phyloP scores from a whole-genome alignment of 176 grass and related monocot genomes.

The Pontederia crassipes region DNA sequence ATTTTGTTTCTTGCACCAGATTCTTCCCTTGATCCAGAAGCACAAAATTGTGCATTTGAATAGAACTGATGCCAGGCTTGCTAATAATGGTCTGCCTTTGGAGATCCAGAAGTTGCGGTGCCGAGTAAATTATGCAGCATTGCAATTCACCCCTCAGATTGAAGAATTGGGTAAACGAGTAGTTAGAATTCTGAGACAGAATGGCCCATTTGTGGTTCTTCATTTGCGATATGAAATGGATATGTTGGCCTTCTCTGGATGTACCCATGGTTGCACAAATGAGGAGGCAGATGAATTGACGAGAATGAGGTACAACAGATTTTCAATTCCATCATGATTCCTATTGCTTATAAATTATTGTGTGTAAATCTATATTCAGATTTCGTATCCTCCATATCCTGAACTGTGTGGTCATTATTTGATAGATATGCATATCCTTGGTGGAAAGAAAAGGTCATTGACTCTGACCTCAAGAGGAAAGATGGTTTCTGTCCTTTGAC shows the following conservation, averaged over 20 bases:
- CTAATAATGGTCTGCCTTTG: slow-evolving; percentile 71
- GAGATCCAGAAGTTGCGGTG: slow-evolving; percentile 80
- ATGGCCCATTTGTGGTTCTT: slow-evolving; percentile 88
- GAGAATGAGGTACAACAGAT: slow-evolving; percentile 58
- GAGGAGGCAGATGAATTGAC: slow-evolving; percentile 71
- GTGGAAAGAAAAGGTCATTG: slow-evolving; percentile 94
- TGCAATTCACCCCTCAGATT: slow-evolving; percentile 81
- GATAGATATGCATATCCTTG: slow-evolving; percentile 85
- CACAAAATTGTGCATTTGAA: slow-evolving; percentile 73
- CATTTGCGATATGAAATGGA: slow-evolving; percentile 98
- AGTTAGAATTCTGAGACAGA: slow-evolving; percentile 61
- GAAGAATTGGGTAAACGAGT: slow-evolving; percentile 69
- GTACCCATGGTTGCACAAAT: slow-evolving; percentile 80
- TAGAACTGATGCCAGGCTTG: slow-evolving; percentile 84
- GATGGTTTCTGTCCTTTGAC: slow-evolving; percentile 89
- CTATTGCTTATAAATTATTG: too few relatives aligned
- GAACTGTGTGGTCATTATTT: background rate
- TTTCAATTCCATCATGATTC: too few relatives aligned
- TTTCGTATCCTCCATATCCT: background rate
- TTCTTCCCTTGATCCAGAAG: slow-evolving; percentile 83
- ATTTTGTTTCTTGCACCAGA: slow-evolving; percentile 29
- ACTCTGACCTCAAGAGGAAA: slow-evolving; percentile 77
- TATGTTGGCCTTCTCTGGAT: slow-evolving; percentile 97
- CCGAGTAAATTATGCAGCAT: slow-evolving; percentile 68
- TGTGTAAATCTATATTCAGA: background rate